Evolutionary conservation across 305 asterid genomes (phyloP).

Genomic region (Fraxinus ornus): DNA sequence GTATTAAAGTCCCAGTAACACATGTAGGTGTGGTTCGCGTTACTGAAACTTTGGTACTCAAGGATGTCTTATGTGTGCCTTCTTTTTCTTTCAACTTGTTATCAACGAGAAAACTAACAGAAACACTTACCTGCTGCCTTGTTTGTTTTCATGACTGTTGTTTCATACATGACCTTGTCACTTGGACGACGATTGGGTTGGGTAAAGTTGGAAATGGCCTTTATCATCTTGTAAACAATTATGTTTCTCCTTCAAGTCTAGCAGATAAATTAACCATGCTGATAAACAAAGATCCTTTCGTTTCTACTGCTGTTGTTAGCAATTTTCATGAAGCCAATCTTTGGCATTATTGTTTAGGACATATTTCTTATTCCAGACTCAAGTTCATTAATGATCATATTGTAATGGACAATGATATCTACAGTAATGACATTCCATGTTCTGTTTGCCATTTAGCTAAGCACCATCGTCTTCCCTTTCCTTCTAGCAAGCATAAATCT

Average conservation of each 20-base stretch:
- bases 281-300: no score
- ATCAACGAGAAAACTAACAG: no score
- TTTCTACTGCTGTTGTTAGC: no score
- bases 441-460: neutral
- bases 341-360: neutral
- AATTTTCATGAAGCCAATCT: neutral
- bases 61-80: no score
- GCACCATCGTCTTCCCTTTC: neutral
- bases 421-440: neutral
- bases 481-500: neutral
- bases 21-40: no score
- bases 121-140: no score
- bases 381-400: neutral
- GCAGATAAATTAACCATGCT: no score
- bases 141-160: no score
- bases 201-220: neutral
- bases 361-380: neutral
- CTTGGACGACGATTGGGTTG: neutral
- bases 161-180: neutral
- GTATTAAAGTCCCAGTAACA: no score
- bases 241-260: no score
- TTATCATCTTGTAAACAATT: neutral
- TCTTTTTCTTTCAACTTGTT: no score
- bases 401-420: neutral
- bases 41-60: no score